Conservation (phyloP, 2,329 filamentous ascomycete genomes). For the Penicillium sp. region DNA sequence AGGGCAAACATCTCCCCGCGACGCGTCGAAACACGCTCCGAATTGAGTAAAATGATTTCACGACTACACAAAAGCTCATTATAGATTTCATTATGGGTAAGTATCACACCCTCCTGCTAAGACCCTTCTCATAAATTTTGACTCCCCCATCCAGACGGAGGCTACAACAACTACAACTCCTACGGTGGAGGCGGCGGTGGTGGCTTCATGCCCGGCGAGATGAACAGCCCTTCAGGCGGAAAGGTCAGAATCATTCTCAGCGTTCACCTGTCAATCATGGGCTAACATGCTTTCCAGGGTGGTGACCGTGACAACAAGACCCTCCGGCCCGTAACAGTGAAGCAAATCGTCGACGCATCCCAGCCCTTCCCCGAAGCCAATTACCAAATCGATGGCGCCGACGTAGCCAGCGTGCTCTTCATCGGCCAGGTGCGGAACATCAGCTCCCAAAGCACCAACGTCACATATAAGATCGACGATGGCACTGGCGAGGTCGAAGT, state of each 20-base stretch:
- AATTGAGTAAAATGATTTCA: slow-evolving; percentile 41
- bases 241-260: slow-evolving; percentile 33
- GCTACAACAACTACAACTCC: slow-evolving; percentile 52
- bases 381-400: slow-evolving; percentile 78
- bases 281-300: slow-evolving; percentile 7
- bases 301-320: slow-evolving; percentile 72
- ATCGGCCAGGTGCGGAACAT: slow-evolving; percentile 89
- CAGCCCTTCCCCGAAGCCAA: slow-evolving; percentile 73
- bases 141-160: slow-evolving; percentile 30
- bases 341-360: slow-evolving; percentile 83
- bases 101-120: background rate
- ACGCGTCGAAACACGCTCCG: slow-evolving; percentile 44
- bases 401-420: slow-evolving; percentile 76
- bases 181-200: slow-evolving; percentile 58
- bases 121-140: background rate
- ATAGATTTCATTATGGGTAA: slow-evolving; percentile 32
- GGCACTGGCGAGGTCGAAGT: slow-evolving; percentile 88
- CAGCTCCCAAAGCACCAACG: slow-evolving; percentile 83
- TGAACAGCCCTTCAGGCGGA: slow-evolving; percentile 50
- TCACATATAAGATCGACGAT: slow-evolving; percentile 91
- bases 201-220: slow-evolving; percentile 59
- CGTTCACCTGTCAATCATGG: background rate
- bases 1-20: slow-evolving; percentile 33
- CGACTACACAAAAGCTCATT: slow-evolving; percentile 10
- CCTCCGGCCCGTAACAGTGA: slow-evolving; percentile 90